Conservation (phyloP, 73 alveolate species). For the Tetrahymena borealis region DNA sequence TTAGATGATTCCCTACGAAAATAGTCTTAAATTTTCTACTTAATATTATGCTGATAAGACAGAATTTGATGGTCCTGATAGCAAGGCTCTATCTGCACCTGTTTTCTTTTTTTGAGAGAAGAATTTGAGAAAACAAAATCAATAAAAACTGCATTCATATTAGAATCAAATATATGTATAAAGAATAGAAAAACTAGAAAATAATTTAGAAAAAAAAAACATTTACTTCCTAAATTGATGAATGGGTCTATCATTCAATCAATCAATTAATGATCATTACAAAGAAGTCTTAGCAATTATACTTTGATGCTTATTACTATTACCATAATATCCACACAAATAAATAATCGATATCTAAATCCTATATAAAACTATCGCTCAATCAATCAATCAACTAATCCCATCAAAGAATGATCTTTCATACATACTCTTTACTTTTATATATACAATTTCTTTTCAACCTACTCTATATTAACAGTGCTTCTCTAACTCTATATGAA, state of each 20-base stretch:
- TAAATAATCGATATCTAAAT: no score
- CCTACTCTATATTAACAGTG: neutral
- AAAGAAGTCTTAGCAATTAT: neutral
- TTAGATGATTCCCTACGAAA: neutral
- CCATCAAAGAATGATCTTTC: no score
- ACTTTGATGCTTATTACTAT: no score
- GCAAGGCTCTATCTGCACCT: neutral
- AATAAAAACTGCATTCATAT: neutral
- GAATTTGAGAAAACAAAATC: neutral
- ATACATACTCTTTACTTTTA: no score
- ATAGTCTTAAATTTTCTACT: no score
- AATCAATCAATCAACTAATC: no score
- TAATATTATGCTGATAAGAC: neutral
- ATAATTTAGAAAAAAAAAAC: no score
- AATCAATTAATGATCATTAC: neutral
- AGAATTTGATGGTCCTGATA: neutral
- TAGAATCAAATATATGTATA: neutral
- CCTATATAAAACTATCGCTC: no score
- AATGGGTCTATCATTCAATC: neutral
- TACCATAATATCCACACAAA: no score
- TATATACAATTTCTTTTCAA: neutral
- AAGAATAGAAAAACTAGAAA: neutral
- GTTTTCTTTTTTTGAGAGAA: neutral
- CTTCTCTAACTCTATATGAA: neutral
- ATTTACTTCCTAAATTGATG: no score